A percentile compares a stretch with the other conserved stretches of the same genome.
Evolutionary conservation across 2,329 filamentous ascomycete genomes (phyloP).

Genomic region (Cyclaneusma minus): DNA sequence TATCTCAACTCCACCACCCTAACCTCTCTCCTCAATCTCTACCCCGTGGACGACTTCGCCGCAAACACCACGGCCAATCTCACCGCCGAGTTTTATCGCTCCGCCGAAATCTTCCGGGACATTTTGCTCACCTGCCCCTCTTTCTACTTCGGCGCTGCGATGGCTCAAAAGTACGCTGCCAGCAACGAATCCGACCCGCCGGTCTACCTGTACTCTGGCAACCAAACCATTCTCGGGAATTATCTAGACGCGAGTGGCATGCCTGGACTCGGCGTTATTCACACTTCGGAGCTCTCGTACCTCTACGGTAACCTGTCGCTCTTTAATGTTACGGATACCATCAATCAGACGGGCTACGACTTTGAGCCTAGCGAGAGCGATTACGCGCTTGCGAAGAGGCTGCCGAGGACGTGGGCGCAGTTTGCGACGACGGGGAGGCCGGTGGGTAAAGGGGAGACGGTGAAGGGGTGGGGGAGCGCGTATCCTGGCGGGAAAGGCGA

Average conservation of each 20-base stretch:
- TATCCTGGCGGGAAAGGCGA: constrained; percentile 14
- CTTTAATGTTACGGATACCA: constrained; percentile 24
- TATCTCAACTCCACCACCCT: constrained; percentile 20
- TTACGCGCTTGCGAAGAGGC: constrained; percentile 22
- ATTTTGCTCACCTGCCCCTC: constrained; percentile 34
- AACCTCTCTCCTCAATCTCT: constrained; percentile 28
- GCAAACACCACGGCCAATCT: constrained; percentile 22
- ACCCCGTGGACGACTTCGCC: constrained; percentile 31
- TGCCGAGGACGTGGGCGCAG: constrained; percentile 30
- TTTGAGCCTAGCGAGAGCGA: too few species aligned
- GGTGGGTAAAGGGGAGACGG: constrained; percentile 10
- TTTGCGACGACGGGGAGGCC: constrained; percentile 26
- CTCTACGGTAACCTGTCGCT: constrained; percentile 29
- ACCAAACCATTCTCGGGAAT: constrained; percentile 34
- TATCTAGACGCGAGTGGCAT: constrained; percentile 21
- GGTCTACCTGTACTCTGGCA: constrained; percentile 34
- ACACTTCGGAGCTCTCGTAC: constrained; percentile 37
- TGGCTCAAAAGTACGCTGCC: constrained; percentile 19
- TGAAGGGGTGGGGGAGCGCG: constrained; percentile 23
- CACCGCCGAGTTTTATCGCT: constrained; percentile 31
- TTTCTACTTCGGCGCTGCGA: constrained; percentile 23
- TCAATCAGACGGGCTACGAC: constrained; percentile 23
- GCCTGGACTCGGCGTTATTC: constrained; percentile 28
- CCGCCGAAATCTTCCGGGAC: constrained; percentile 32
- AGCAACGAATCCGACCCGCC: constrained; percentile 17